Evolutionary conservation across 768 basidiomycete genomes (phyloP).

Genomic region (Saitozyma sp.): DNA sequence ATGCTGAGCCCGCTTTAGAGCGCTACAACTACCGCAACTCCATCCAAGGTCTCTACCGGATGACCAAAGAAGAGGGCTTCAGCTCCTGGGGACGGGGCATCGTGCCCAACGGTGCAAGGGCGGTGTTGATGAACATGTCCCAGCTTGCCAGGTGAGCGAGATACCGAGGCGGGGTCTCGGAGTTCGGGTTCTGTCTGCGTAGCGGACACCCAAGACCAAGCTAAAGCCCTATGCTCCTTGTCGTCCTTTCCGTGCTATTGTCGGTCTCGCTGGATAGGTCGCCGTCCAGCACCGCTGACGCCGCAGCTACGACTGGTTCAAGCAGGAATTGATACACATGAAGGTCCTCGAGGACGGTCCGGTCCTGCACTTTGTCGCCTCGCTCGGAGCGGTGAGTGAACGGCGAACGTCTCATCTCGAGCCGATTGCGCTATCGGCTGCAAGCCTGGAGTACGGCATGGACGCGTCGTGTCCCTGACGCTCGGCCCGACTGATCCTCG

Average conservation of each 20-base stretch:
- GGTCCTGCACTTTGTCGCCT: slow-evolving; percentile 76
- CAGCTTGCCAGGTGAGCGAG: slow-evolving; percentile 77
- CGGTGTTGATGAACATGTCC: slow-evolving; percentile 85
- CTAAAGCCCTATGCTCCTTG: too few species aligned
- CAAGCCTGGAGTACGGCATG: not conserved
- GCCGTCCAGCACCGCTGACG: not conserved
- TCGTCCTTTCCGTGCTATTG: not conserved
- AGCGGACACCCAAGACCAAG: too few species aligned
- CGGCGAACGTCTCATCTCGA: slow-evolving; percentile 41
- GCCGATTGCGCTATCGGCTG: not conserved
- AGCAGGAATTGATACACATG: slow-evolving; percentile 72
- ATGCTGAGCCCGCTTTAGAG: slow-evolving; percentile 53
- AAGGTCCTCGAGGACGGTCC: slow-evolving; percentile 79
- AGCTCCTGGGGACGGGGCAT: slow-evolving; percentile 75
- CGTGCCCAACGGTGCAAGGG: slow-evolving; percentile 81
- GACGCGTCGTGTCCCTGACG: slow-evolving; percentile 7
- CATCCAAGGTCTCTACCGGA: slow-evolving; percentile 84
- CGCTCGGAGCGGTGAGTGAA: slow-evolving; percentile 72
- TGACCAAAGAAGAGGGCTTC: slow-evolving; percentile 81
- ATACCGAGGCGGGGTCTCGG: too few species aligned
- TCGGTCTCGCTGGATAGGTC: not conserved
- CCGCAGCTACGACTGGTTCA: slow-evolving; percentile 84
- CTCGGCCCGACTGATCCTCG: not conserved
- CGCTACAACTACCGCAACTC: slow-evolving; percentile 87
- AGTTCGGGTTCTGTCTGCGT: too few species aligned